Percentiles rank a stretch among this genome's conserved stretches.
These are phyloP conservation scores for Leccinum disarticulatum DNA, from an alignment of 768 basidiomycete genomes.

Conservation along the genomic window DNA sequence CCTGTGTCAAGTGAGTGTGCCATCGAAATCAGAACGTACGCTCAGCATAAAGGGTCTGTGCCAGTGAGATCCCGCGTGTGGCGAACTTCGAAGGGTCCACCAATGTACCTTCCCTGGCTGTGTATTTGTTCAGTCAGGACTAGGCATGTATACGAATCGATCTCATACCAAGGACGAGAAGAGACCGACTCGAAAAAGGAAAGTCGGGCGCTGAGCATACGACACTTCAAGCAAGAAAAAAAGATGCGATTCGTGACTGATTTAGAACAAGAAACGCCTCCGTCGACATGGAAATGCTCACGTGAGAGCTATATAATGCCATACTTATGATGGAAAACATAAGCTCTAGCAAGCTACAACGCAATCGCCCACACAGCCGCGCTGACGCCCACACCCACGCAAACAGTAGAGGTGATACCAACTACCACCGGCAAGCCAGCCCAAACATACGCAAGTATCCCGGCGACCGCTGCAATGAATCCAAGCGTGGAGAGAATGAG, in stretches of 20 bases:
- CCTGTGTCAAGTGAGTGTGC: neutral
- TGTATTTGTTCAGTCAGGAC: neutral
- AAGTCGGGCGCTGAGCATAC: too few species aligned
- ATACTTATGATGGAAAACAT: neutral
- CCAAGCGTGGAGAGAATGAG: conserved; percentile 25
- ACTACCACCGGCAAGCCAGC: conserved; percentile 21
- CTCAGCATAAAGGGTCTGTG: neutral
- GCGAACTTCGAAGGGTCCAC: neutral
- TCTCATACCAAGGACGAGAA: too few species aligned
- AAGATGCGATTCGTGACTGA: neutral
- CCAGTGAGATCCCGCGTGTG: neutral
- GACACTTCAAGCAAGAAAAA: neutral
- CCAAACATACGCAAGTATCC: conserved; percentile 30
- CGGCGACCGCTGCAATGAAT: conserved; percentile 26
- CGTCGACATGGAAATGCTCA: neutral
- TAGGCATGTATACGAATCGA: neutral
- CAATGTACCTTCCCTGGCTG: neutral
- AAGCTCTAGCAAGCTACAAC: conserved; percentile 10
- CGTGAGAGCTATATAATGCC: neutral
- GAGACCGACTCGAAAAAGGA: too few species aligned
- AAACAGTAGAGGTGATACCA: conserved; percentile 29
- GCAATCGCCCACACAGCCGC: conserved; percentile 28
- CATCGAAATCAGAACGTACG: neutral
- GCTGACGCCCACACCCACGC: conserved; percentile 22
- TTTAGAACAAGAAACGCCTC: neutral